Evolutionary conservation across 257 asterid species (phyloP).

Genomic region (Scutellaria minor): DNA sequence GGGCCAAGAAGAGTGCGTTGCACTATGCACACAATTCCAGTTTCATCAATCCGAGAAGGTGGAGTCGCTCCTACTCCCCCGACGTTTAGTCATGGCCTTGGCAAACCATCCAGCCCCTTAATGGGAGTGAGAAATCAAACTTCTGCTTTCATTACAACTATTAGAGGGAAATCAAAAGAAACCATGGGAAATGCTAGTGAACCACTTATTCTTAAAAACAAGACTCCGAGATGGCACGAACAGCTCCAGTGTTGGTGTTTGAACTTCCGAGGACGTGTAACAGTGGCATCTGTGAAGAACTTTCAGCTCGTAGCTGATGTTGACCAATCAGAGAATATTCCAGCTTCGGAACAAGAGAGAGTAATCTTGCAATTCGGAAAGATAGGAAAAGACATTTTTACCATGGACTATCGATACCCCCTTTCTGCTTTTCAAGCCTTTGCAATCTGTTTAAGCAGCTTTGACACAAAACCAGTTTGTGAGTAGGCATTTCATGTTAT

Average conservation of each 20-base stretch:
- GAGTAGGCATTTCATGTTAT: constrained; percentile 44
- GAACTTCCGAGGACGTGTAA: constrained; percentile 73
- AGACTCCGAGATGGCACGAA: constrained; percentile 75
- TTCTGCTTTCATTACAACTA: constrained; percentile 11
- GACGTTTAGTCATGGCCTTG: constrained; percentile 34
- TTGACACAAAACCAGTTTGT: constrained; percentile 69
- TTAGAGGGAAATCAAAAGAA: constrained; percentile 25
- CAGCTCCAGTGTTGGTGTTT: constrained; percentile 79
- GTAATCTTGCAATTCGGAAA: constrained; percentile 72
- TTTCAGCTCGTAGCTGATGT: constrained; percentile 68
- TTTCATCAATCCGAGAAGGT: constrained; percentile 47
- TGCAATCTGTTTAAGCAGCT: constrained; percentile 72
- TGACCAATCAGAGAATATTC: constrained; percentile 42
- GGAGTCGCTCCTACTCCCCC: constrained; percentile 53
- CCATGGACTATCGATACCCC: constrained; percentile 74
- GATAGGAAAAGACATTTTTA: constrained; percentile 71
- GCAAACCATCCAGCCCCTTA: constrained; percentile 16
- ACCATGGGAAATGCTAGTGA: constrained; percentile 33
- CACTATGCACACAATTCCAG: constrained; percentile 56
- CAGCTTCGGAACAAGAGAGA: constrained; percentile 55
- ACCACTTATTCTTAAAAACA: constrained; percentile 56
- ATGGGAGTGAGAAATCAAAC: constrained; percentile 26
- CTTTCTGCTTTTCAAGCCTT: constrained; percentile 81
- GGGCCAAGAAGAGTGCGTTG: constrained; percentile 75
- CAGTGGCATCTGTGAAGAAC: constrained; percentile 79